Evolutionary conservation across 257 asterid genomes (phyloP), one percentile per base, ranked within the genome.

Genomic region (Rauvolfia tetraphylla): DNA sequence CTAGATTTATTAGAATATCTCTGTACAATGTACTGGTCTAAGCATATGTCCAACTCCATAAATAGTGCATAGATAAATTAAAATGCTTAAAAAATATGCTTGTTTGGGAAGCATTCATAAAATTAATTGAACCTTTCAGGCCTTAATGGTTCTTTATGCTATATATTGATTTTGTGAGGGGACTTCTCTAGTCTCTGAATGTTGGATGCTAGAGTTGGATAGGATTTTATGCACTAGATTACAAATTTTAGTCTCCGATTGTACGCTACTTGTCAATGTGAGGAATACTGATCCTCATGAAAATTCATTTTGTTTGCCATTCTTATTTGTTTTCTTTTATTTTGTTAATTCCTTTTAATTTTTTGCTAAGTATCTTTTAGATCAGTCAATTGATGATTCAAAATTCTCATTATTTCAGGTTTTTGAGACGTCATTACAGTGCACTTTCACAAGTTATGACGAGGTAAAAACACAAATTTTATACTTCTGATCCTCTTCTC

Each of bases 341-440:
- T 11, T 59, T 36, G 59, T 71, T 66, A 56, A 46, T 46, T 33
- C 76, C 65, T 41, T 56, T 72, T 61, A 75, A 48, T 62, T 68
- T 75, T 72, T 59, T 66, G 61, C 29, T 34, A 38, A 46, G 66
- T 27, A 56, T 71, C 78, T 46, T 75, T 78, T 23, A 39, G 18
- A 17, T 74, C 61, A 66, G 18, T 29, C 49, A 41, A 67, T 23
- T 46, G 75, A 74, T 74, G 23, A 18, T 42, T 38, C 73, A n/a
- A 10, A 25, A 25, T 20, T 56, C 25, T 71, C 54, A 58, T 69
- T 74, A 69, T 83, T 78, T 78, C 96, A 95, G 99, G 96, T 90
- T 66, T 93, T 93, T 75, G 97, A 93, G 88, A 90, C 83, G 85
- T 87, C 99, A 25, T 79, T 91, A 80, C 92, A 38, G 80, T 90